These are phyloP conservation scores for Pulveroboletus sp. DNA, from an alignment of 768 basidiomycete genomes.

Conservation along the genomic window DNA sequence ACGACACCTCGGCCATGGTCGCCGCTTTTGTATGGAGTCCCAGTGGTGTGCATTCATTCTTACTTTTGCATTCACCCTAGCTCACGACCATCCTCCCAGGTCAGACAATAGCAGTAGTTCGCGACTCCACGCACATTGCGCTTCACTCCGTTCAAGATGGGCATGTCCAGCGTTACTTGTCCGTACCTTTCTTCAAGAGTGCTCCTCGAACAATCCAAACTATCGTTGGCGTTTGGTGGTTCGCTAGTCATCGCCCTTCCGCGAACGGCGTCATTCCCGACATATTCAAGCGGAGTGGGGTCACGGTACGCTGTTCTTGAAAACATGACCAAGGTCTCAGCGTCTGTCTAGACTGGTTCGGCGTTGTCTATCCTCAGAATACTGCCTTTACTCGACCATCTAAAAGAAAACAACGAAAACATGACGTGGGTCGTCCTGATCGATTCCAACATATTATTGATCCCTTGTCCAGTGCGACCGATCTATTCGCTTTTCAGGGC, in stretches of 20 bases:
- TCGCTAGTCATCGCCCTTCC: constrained; percentile 43
- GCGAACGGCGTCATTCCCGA: constrained; percentile 54
- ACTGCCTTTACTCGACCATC: constrained; percentile 66
- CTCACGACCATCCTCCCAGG: constrained; percentile 34
- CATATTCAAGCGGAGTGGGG: constrained; percentile 63
- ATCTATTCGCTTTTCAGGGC: constrained; percentile 78
- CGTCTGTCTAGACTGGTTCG: constrained; percentile 59
- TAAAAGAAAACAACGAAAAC: constrained; percentile 63
- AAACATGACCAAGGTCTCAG: background rate
- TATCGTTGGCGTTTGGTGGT: constrained; percentile 71
- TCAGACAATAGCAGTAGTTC: constrained; percentile 67
- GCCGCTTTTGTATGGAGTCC: constrained; percentile 76
- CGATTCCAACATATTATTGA: constrained; percentile 9
- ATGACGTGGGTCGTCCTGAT: constrained; percentile 47
- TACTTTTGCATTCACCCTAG: background rate
- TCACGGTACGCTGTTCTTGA: constrained; percentile 46
- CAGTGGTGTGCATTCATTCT: constrained; percentile 48
- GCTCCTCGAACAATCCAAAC: constrained; percentile 11
- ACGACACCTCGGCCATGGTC: constrained; percentile 44
- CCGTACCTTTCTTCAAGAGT: constrained; percentile 26
- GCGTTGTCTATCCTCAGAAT: constrained; percentile 64
- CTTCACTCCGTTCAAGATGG: constrained; percentile 82
- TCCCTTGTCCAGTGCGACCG: constrained; percentile 52
- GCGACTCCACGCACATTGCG: constrained; percentile 62
- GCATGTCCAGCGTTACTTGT: constrained; percentile 44